phyloP scores from a whole-genome alignment of 306 rosid species.

The Ormosia emarginata region DNA sequence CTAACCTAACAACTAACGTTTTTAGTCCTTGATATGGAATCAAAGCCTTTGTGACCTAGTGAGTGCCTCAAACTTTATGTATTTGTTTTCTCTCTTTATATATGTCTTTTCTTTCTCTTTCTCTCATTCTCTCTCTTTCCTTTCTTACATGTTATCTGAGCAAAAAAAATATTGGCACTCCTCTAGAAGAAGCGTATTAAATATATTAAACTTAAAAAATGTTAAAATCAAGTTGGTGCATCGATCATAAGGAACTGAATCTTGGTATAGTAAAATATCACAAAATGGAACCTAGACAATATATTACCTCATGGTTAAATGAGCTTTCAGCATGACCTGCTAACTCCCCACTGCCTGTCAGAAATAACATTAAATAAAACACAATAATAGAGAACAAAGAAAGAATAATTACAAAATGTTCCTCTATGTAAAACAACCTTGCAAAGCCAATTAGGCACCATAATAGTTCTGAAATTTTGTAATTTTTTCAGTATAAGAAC shows the following conservation, averaged over 20 bases:
- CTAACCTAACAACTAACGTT: background rate
- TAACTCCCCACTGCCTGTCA: constrained; percentile 41
- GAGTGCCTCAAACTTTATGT: background rate
- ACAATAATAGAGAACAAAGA: background rate
- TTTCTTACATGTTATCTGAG: background rate
- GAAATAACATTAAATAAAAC: constrained; percentile 26
- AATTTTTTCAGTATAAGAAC: constrained; percentile 18
- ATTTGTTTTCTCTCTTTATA: background rate
- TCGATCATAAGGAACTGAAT: background rate
- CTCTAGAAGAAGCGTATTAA: background rate
- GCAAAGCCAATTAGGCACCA: constrained; percentile 26
- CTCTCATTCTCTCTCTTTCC: background rate
- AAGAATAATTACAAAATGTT: background rate
- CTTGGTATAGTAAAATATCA: background rate
- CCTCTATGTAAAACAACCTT: constrained; percentile 35
- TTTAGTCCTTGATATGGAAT: background rate
- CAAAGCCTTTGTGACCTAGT: background rate
- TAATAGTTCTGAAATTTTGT: constrained; percentile 22
- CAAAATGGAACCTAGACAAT: too few relatives aligned
- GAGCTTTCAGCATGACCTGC: constrained; percentile 29
- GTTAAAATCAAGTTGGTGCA: background rate
- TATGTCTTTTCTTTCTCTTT: background rate
- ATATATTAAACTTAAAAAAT: background rate
- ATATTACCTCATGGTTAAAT: constrained; percentile 33
- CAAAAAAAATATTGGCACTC: background rate